These are phyloP conservation scores for Seminavis robusta DNA, from an alignment of 108 stramenopile species.

Conservation along the genomic window DNA sequence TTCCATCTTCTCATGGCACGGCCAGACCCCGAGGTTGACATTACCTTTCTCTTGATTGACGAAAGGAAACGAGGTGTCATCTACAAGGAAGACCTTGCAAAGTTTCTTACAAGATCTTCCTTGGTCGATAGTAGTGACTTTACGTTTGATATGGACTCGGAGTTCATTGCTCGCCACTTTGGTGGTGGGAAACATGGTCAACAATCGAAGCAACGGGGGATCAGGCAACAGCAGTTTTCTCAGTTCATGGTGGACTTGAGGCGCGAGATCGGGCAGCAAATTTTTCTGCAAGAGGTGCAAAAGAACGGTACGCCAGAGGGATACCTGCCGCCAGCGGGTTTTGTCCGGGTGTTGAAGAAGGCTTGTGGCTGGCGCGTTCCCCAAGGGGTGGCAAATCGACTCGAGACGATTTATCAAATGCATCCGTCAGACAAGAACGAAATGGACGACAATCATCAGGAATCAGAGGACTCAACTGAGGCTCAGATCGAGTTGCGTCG, in stretches of 20 bases:
- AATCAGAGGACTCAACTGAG: not conserved
- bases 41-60: constrained; percentile 49
- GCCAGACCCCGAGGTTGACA: constrained; percentile 57
- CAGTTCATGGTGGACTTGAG: constrained; percentile 54
- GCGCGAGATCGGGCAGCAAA: constrained; percentile 46
- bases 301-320: constrained; percentile 9
- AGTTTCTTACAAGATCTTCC: no score
- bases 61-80: constrained; percentile 18
- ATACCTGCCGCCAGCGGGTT: constrained; percentile 25
- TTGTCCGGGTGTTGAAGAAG: constrained; percentile 35
- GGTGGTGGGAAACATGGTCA: constrained; percentile 26
- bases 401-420: constrained; percentile 19
- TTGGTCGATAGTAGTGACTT: constrained; percentile 3
- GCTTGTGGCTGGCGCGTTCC: constrained; percentile 44
- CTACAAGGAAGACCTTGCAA: constrained; percentile 18
- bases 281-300: constrained; percentile 27
- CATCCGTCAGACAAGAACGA: constrained; percentile 1
- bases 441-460: not conserved
- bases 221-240: constrained; percentile 37
- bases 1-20: constrained; percentile 50
- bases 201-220: no score
- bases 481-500: not conserved
- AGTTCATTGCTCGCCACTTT: constrained; percentile 49
- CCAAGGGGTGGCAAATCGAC: constrained; percentile 23
- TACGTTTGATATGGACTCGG: constrained; percentile 33